Base-by-base conservation (phyloP, 2,329 filamentous ascomycete genomes). In the Arthroderma sp. region DNA sequence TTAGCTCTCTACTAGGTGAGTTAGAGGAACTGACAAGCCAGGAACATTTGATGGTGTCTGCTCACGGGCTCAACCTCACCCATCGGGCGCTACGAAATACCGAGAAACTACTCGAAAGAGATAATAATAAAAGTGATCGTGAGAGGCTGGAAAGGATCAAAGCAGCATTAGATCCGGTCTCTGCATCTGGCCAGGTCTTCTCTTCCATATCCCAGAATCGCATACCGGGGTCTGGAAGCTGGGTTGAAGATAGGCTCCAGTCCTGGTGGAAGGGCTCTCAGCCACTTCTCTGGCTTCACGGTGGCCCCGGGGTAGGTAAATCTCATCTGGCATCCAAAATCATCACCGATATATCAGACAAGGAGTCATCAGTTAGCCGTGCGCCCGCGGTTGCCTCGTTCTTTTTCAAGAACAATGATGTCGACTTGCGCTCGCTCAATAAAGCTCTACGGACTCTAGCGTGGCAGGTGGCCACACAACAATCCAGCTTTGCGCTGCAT, bases 371-470 rank as follows among this genome's bases (percentile, higher is more conserved):
- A 13, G 17, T 23, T 51, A n/a, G n/a, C n/a, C n/a, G n/a, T n/a
- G n/a, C 19, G 21, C 15, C 47, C 3, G 47, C 47, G 2, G 47
- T 52, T 31, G 47, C 47, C 25, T 52, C 47, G 5, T 52, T 52
- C 25, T 52, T 52, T 21, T 52, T 23, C 25, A 52, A 52, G 25
- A 52, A 52, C 25, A 52, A 52, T 21, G 47, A 52, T 31, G 47
- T 52, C 25, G 47, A 52, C 25, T 28, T 52, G n/a, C 47, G 47
- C 47, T 52, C 47, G n/a, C 13, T 52, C 47, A 52, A 52, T 21
- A 52, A 52, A 28, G 47, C 19, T 5, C 8, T 52, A 7, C 28
- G 28, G 7, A 31, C 28, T 7, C 28, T 31, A 7, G 28, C 28
- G 7, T 31, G 28, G 28, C 28, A 31, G 28, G 4, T 31, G 28